Conservation (phyloP, 345 rosid species). For the Carallia pectinifolia region DNA sequence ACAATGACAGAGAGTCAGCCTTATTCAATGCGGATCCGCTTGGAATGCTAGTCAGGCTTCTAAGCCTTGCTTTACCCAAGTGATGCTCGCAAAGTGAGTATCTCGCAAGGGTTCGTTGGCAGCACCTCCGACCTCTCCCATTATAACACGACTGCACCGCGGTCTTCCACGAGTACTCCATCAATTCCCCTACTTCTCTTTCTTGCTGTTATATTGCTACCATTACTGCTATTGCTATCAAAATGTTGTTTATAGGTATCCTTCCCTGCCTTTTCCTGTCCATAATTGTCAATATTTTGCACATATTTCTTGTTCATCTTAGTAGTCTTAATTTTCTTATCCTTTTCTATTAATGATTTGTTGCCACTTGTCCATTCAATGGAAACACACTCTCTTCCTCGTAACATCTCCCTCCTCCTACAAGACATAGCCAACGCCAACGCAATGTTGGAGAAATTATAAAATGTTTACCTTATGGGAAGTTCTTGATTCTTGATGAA, state of each 20-base stretch:
- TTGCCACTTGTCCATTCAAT: constrained; percentile 24
- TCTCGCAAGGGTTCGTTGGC: constrained; percentile 87
- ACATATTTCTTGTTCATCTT: constrained; percentile 46
- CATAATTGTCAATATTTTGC: constrained; percentile 2
- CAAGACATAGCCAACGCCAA: constrained; percentile 17
- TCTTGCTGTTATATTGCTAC: constrained; percentile 16
- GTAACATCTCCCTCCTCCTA: constrained; percentile 40
- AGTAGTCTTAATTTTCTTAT: constrained; percentile 39
- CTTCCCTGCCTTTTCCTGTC: not conserved
- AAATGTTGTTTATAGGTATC: not conserved
- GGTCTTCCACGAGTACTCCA: constrained; percentile 61
- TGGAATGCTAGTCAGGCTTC: constrained; percentile 61
- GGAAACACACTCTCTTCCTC: constrained; percentile 49
- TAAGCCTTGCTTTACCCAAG: constrained; percentile 84
- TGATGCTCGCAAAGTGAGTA: constrained; percentile 98
- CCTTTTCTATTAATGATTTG: constrained; percentile 20
- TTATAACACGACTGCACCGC: constrained; percentile 84
- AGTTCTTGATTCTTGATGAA: constrained; percentile 28
- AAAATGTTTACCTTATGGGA: constrained; percentile 42
- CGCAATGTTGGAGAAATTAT: not conserved
- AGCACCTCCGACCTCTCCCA: constrained; percentile 97
- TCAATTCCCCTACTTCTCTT: constrained; percentile 51
- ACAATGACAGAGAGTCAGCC: not conserved
- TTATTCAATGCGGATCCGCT: constrained; percentile 26
- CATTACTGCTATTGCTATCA: not conserved